These are phyloP conservation scores for Xylaria sp. DNA, from an alignment of 2,329 filamentous ascomycete species.

Conservation along the genomic window DNA sequence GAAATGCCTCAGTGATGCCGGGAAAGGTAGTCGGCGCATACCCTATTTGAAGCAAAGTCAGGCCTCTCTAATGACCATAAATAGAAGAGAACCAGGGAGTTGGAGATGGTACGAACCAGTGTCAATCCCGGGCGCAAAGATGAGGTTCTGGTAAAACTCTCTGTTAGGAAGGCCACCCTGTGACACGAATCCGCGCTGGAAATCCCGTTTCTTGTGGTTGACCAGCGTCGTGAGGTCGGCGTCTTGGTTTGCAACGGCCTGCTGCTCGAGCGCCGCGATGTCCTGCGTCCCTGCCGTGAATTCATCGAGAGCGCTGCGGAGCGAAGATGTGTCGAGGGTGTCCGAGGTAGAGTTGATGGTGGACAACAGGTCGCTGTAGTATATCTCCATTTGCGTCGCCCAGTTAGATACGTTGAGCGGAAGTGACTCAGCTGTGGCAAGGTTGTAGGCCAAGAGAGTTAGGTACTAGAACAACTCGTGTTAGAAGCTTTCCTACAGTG, in stretches of 20 bases:
- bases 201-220: conserved; percentile 55
- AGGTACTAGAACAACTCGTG: conserved; percentile 42
- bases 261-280: conserved; percentile 42
- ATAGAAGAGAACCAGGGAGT: background rate
- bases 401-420: conserved; percentile 51
- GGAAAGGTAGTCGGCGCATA: conserved; percentile 43
- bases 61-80: background rate
- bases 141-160: conserved; percentile 53
- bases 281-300: conserved; percentile 44
- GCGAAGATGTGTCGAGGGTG: conserved; percentile 45
- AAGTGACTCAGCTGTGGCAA: conserved; percentile 47
- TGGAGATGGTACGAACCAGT: conserved; percentile 45
- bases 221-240: conserved; percentile 44
- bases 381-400: conserved; percentile 46
- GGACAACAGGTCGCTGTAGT: conserved; percentile 46
- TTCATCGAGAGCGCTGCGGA: conserved; percentile 47
- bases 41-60: conserved; percentile 26
- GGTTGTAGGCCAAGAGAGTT: conserved; percentile 46
- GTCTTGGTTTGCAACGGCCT: conserved; percentile 40
- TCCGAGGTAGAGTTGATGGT: conserved; percentile 42
- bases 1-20: conserved; percentile 39
- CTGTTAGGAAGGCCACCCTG: conserved; percentile 53
- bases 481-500: background rate
- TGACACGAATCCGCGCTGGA: conserved; percentile 55
- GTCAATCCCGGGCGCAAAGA: conserved; percentile 54